phyloP scores from a whole-genome alignment of 305 asterid genomes.

The Andrographis paniculata region DNA sequence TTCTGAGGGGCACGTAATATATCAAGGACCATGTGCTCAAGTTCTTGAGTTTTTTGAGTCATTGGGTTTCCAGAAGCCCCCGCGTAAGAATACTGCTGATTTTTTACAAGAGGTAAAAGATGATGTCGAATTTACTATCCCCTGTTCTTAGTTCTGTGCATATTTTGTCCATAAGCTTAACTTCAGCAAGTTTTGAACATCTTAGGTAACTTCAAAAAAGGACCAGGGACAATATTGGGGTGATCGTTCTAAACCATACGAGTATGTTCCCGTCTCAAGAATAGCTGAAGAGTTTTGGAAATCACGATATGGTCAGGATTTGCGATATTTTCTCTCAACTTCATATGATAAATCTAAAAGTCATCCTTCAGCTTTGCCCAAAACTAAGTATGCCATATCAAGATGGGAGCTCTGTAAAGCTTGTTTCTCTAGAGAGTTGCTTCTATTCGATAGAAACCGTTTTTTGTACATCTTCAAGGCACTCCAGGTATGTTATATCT shows the following conservation, averaged over 20 bases:
- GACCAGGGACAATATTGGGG: constrained; percentile 94
- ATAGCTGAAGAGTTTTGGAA: constrained; percentile 64
- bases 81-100: constrained; percentile 83
- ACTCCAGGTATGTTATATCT: constrained; percentile 56
- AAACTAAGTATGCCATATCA: constrained; percentile 48
- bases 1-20: constrained; percentile 71
- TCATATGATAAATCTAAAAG: constrained; percentile 50
- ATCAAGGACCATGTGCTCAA: constrained; percentile 69
- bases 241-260: constrained; percentile 62
- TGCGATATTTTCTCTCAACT: constrained; percentile 38
- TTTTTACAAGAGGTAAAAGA: constrained; percentile 99
- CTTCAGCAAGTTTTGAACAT: too few relatives aligned
- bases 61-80: constrained; percentile 75
- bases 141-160: too few relatives aligned
- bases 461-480: too few relatives aligned
- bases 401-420: constrained; percentile 68
- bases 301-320: constrained; percentile 49
- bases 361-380: constrained; percentile 61
- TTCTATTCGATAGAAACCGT: constrained; percentile 65
- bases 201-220: too few relatives aligned
- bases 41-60: constrained; percentile 72
- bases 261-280: constrained; percentile 53
- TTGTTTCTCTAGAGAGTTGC: constrained; percentile 73
- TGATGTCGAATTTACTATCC: too few relatives aligned
- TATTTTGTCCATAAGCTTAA: too few relatives aligned